Base-by-base conservation (phyloP, 331 rosid genomes). In the Rosa hybrid region DNA sequence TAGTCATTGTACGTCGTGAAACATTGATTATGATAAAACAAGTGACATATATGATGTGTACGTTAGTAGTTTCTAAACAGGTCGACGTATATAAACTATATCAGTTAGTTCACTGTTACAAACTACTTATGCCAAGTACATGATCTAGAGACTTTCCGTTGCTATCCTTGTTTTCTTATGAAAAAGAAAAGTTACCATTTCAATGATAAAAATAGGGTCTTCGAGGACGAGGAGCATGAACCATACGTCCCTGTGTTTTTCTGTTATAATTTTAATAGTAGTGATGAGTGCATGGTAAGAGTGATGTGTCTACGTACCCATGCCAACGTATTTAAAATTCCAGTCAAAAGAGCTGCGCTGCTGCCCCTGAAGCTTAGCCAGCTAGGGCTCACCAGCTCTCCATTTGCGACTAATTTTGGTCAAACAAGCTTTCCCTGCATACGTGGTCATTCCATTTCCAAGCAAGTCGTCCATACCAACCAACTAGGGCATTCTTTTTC, bases 321-420 rank as follows among this genome's bases (percentile, higher is more conserved):
- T 18, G 62, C 62, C 62, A 20, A 8, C 6, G 4, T 56, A 18
- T 56, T 4, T 54, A 54, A 54, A 54, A 54, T 54, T 54, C 62
- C 62, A 56, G 62, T 56, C 62, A 20, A 56, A 56, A 20, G 25
- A 20, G 62, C 0, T 20, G 62, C 62, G 20, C 62, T 56, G 62
- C 62, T 56, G 27, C 62, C 62, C 20, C 7, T 7, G 62, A 56
- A 56, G 62, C 25, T 56, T 56, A 3, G 0, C n/a, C 1, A 53
- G 59, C 23, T 56, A 56, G 25, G 23, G 62, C 62, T 18, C 12
- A 20, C 25, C 25, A 56, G 70, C 84, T 25, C 75, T 75, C 84
- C 80, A 81, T 53, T 27, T 75, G 72, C 9, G 84, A 68, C 80
- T 44, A 25, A 56, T 12, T 68, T 18, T 46, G 38, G 57, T 68